Evolutionary conservation across 306 rosid genomes (phyloP).

Genomic region (Cucurbita moschata): DNA sequence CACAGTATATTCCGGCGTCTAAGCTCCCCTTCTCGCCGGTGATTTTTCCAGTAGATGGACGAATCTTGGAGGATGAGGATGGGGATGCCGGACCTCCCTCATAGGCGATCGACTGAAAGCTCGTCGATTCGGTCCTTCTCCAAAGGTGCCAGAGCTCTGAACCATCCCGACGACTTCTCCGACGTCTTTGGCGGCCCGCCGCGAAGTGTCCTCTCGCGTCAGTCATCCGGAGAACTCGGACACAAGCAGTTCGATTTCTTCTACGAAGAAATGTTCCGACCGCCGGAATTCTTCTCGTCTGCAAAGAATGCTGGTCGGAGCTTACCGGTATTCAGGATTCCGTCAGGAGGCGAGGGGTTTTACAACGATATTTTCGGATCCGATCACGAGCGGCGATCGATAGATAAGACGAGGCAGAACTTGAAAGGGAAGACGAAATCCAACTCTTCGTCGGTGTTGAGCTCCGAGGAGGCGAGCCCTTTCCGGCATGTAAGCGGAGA

Average conservation of each 20-base stretch:
- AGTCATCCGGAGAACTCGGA: slow-evolving; percentile 15
- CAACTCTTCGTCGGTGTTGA: slow-evolving; percentile 62
- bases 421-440: slow-evolving; percentile 54
- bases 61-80: slow-evolving; percentile 50
- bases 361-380: slow-evolving; percentile 64
- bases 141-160: slow-evolving; percentile 11
- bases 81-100: slow-evolving; percentile 33
- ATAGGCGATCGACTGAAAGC: slow-evolving; percentile 38
- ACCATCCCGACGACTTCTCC: slow-evolving; percentile 43
- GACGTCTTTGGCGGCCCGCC: slow-evolving; percentile 95
- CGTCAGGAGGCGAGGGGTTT: slow-evolving; percentile 40
- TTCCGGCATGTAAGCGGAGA: slow-evolving; percentile 42
- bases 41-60: slow-evolving; percentile 24
- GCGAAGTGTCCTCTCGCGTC: slow-evolving; percentile 41
- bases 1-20: slow-evolving; percentile 4
- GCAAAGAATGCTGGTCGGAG: slow-evolving; percentile 22
- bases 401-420: slow-evolving; percentile 51
- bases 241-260: slow-evolving; percentile 5
- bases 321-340: slow-evolving; percentile 58
- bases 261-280: slow-evolving; percentile 47
- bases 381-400: slow-evolving; percentile 57
- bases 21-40: not conserved
- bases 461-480: slow-evolving; percentile 86
- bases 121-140: slow-evolving; percentile 16
- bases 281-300: slow-evolving; percentile 20